A percentile compares a stretch with the other conserved stretches of the same genome.
phyloP scores from a whole-genome alignment of 805 yeast species.

The Wickerhamiella brachini region DNA sequence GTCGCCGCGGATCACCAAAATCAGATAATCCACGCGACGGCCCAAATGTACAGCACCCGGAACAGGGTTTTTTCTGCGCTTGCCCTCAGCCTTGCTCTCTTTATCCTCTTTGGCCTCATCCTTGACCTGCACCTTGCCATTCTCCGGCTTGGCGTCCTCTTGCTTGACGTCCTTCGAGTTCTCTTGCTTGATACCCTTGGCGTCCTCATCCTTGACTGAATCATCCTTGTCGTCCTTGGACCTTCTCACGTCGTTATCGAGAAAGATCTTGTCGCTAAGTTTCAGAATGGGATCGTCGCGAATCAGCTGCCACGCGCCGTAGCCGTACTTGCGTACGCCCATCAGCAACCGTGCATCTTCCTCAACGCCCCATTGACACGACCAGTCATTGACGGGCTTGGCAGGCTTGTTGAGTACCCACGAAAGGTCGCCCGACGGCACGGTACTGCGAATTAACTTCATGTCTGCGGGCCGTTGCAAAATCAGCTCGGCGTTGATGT shows the following conservation, averaged over 20 bases:
- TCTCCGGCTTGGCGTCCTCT: not conserved
- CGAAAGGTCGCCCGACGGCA: slow-evolving; percentile 39
- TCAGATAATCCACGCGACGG: slow-evolving; percentile 79
- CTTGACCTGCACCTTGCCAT: not conserved
- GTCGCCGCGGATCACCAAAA: slow-evolving; percentile 53
- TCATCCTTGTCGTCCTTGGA: not conserved
- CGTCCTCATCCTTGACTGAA: not conserved
- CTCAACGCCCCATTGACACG: slow-evolving; percentile 64
- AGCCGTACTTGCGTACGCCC: slow-evolving; percentile 87
- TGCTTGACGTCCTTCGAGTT: slow-evolving; percentile 20
- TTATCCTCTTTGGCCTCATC: slow-evolving; percentile 7
- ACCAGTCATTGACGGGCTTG: slow-evolving; percentile 84
- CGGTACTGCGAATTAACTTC: slow-evolving; percentile 43
- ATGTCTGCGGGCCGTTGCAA: slow-evolving; percentile 76
- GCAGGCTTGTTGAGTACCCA: slow-evolving; percentile 52
- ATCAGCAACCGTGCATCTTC: slow-evolving; percentile 80
- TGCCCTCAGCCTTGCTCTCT: slow-evolving; percentile 24
- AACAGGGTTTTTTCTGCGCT: slow-evolving; percentile 21
- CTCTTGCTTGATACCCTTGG: slow-evolving; percentile 19
- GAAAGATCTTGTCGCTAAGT: slow-evolving; percentile 67
- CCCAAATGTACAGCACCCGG: slow-evolving; percentile 90
- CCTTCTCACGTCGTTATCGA: slow-evolving; percentile 24
- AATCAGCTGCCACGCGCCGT: slow-evolving; percentile 88
- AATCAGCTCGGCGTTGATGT: slow-evolving; percentile 80
- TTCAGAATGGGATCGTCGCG: slow-evolving; percentile 91